Evolutionary conservation across 2,329 filamentous ascomycete genomes (phyloP), one percentile per base, ranked within the genome.

Genomic region (Periconia sp.): DNA sequence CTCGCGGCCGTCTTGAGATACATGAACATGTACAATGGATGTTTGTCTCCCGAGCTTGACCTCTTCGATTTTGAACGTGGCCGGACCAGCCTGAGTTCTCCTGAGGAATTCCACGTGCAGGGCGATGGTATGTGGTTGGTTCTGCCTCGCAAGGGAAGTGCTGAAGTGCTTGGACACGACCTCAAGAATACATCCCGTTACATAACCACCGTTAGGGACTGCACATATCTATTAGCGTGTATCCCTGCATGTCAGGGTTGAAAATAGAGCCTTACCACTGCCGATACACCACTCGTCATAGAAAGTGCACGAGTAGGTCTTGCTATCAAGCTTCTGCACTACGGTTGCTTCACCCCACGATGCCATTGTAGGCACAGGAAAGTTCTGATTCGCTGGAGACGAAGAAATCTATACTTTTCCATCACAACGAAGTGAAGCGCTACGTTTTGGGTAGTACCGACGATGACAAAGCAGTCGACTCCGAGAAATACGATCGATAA

Each of bases 151-250:
- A 18, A 87, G 81, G 6, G 85, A 82, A 7, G 79, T 82, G 23
- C 59, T 71, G 74, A 87, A 87, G 70, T 89, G 86, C 2, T 75
- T 78, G 10, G 75, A 73, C 20, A 84, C 84, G 17, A 85, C 82
- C 50, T 80, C 78, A 56, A 88, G 79, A 56, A 91, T 80, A 46
- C 82, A 78, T 0, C 85, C 80, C 10, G 86, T 86, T 15, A 89
- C 83, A 62, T 87, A 88, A 53, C 88, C 88, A 49, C 88, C 88
- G 69, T 91, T 86, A 6, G 87, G 87, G 13, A 90, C 88, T 87
- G 64, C 35, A 44, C 9, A n/a, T n/a, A 37, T 37, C 15, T n/a
- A 5, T 37, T 37, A 37, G 33, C 33, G 10, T 37, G 15, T 11
- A n/a, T n/a, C 33, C 11, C 33, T 37, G 33, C 33, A 11, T 5